These are phyloP conservation scores for Misopates orontium DNA, from an alignment of 257 asterid genomes.

Conservation along the genomic window DNA sequence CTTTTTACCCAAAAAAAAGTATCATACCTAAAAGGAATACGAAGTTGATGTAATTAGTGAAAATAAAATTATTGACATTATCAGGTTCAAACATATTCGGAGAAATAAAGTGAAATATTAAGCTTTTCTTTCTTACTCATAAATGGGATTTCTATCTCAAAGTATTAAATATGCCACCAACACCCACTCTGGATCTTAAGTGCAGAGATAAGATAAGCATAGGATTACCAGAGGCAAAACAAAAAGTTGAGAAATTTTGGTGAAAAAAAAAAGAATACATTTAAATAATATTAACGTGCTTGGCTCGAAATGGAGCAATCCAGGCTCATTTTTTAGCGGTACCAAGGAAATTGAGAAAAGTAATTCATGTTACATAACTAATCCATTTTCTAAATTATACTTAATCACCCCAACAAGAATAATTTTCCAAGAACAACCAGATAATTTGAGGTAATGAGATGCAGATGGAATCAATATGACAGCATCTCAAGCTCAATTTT, in stretches of 20 bases:
- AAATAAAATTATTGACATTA: neutral
- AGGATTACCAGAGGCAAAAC: neutral
- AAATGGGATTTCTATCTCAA: too few relatives aligned
- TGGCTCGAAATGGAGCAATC: neutral
- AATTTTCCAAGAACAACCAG: neutral
- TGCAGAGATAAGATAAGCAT: neutral
- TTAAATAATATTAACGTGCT: neutral
- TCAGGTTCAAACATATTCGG: neutral
- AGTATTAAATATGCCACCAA: too few relatives aligned
- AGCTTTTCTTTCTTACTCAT: too few relatives aligned
- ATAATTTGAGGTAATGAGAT: too few relatives aligned
- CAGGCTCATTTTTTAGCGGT: neutral
- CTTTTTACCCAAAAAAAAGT: too few relatives aligned
- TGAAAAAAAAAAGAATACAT: neutral
- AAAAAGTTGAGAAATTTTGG: neutral
- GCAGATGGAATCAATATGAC: neutral
- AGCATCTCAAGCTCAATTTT: constrained; percentile 1
- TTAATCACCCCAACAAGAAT: too few relatives aligned
- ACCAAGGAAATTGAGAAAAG: constrained; percentile 7
- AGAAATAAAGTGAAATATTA: neutral
- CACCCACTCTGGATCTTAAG: neutral
- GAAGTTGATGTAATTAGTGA: neutral
- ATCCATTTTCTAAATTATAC: too few relatives aligned
- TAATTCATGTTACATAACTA: neutral
- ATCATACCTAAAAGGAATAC: constrained; percentile 2